Conservation (phyloP, 768 basidiomycete genomes). For the Amanita pseudoporphyria region DNA sequence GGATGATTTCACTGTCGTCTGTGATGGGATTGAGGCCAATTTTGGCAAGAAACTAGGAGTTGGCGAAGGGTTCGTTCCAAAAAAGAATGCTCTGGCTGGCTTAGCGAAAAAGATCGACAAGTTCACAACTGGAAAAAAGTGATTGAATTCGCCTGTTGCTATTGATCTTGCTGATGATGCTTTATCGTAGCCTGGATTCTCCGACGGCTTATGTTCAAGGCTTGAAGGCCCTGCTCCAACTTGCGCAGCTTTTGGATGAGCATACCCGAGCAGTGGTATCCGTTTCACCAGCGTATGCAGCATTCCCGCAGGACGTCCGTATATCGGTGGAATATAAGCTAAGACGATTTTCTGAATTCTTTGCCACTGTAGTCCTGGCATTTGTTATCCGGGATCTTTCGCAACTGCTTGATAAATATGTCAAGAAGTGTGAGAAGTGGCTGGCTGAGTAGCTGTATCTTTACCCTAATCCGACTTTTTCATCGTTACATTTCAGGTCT, state of each 20-base stretch:
- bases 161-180: background rate
- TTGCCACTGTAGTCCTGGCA: slow-evolving; percentile 77
- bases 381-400: slow-evolving; percentile 87
- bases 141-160: slow-evolving; percentile 7
- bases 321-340: slow-evolving; percentile 62
- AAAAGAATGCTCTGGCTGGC: slow-evolving; percentile 74
- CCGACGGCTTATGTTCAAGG: slow-evolving; percentile 77
- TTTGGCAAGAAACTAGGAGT: slow-evolving; percentile 86
- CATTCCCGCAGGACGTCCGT: slow-evolving; percentile 58
- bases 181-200: slow-evolving; percentile 63
- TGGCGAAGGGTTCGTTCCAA: slow-evolving; percentile 78
- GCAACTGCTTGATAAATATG: slow-evolving; percentile 84
- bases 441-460: slow-evolving; percentile 52
- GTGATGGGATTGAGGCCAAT: slow-evolving; percentile 70
- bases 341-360: slow-evolving; percentile 83
- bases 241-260: slow-evolving; percentile 78
- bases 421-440: slow-evolving; percentile 91
- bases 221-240: slow-evolving; percentile 61
- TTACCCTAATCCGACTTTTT: background rate
- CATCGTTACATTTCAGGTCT: slow-evolving; percentile 5
- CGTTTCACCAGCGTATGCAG: slow-evolving; percentile 64
- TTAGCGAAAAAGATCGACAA: slow-evolving; percentile 71
- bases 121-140: slow-evolving; percentile 88
- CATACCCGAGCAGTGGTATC: slow-evolving; percentile 67
- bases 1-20: slow-evolving; percentile 72